Percentiles rank a stretch among this genome's conserved stretches.
phyloP scores from a whole-genome alignment of 2,329 filamentous ascomycete species.

The Coniochaeta prunicola region DNA sequence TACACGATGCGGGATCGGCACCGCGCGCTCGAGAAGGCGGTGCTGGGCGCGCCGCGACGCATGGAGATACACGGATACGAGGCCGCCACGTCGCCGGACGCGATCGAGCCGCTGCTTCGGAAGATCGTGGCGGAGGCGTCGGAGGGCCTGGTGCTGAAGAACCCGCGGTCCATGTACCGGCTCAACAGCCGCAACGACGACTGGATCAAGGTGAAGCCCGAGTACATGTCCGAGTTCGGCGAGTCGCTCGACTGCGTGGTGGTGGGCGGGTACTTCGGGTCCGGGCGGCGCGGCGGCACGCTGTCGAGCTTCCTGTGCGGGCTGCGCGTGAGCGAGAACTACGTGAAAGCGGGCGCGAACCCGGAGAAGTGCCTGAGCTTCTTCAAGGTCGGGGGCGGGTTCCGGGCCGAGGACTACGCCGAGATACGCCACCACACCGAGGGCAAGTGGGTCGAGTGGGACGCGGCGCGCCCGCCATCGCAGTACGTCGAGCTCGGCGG shows the following conservation, averaged over 20 bases:
- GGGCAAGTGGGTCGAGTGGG: constrained; percentile 87
- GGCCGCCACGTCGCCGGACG: constrained; percentile 56
- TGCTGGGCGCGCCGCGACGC: constrained; percentile 64
- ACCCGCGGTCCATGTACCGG: constrained; percentile 77
- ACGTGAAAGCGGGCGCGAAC: constrained; percentile 50
- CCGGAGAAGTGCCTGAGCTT: constrained; percentile 85
- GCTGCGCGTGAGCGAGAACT: constrained; percentile 64
- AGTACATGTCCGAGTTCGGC: constrained; percentile 96
- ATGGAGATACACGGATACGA: constrained; percentile 76
- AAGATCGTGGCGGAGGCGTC: constrained; percentile 80
- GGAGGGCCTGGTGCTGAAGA: constrained; percentile 90
- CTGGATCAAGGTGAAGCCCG: constrained; percentile 98
- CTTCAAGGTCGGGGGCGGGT: constrained; percentile 95
- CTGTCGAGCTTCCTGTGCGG: constrained; percentile 90
- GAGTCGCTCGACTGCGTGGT: constrained; percentile 87
- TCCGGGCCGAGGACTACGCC: constrained; percentile 77
- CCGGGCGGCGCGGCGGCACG: constrained; percentile 72
- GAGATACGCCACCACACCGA: constrained; percentile 77
- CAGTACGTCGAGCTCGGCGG: constrained; percentile 77
- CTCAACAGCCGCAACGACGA: constrained; percentile 88
- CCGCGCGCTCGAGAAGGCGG: constrained; percentile 63
- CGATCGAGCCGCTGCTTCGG: constrained; percentile 73
- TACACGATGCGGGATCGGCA: constrained; percentile 80
- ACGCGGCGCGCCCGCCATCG: constrained; percentile 65
- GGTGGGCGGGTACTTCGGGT: constrained; percentile 88